A percentile compares a stretch with the other conserved stretches of the same genome.
Evolutionary conservation across 257 asterid genomes (phyloP).

Genomic region (Nicotiana attenuata): DNA sequence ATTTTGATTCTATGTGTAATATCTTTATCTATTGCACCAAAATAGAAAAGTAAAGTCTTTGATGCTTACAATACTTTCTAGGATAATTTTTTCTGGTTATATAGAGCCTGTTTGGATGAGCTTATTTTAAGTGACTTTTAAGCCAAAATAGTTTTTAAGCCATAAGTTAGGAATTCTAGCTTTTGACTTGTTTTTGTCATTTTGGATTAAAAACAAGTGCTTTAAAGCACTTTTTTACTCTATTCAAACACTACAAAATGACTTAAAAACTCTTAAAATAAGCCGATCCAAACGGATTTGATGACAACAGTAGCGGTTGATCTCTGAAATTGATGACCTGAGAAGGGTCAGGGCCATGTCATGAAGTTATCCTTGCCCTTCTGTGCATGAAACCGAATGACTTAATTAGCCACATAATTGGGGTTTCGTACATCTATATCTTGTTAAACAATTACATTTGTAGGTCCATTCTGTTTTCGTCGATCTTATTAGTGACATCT

Average conservation of each 20-base stretch:
- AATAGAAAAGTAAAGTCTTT: background rate
- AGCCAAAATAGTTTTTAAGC: too few species aligned
- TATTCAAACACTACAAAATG: too few species aligned
- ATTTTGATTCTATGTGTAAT: background rate
- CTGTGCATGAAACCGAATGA: background rate
- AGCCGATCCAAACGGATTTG: too few species aligned
- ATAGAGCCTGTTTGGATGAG: too few species aligned
- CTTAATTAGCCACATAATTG: background rate
- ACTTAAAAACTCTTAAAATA: too few species aligned
- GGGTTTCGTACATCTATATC: background rate
- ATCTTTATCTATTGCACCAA: background rate
- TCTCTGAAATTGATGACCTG: background rate
- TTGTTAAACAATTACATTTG: background rate
- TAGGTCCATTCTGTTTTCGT: background rate
- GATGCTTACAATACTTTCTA: background rate
- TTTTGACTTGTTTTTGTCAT: too few species aligned
- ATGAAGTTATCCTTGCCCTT: background rate
- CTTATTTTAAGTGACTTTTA: too few species aligned
- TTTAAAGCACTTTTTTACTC: too few species aligned
- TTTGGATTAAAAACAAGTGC: too few species aligned
- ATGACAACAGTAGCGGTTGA: background rate
- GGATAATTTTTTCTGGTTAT: background rate
- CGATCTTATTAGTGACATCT: too few species aligned
- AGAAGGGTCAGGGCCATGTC: background rate
- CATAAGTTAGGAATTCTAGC: too few species aligned